phyloP scores from a whole-genome alignment of 495 filamentous ascomycete species.

The Penicillium canescens region DNA sequence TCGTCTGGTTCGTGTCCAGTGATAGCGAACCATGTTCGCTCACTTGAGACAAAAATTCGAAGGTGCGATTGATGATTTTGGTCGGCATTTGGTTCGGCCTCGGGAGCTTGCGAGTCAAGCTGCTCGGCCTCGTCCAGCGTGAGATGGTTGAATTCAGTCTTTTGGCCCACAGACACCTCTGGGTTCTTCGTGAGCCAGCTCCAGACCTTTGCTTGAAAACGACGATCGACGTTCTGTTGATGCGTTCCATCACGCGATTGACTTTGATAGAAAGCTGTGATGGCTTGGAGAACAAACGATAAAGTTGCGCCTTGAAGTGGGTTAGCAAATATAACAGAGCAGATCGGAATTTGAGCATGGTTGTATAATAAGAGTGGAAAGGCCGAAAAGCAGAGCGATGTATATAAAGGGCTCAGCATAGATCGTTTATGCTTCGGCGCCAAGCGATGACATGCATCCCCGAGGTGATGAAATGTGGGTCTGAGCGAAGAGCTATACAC shows the following conservation, averaged over 20 bases:
- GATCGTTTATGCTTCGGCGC: not conserved
- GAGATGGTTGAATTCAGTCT: conserved; percentile 43
- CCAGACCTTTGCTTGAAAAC: conserved; percentile 57
- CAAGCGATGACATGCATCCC: conserved; percentile 11
- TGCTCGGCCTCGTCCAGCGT: conserved; percentile 48
- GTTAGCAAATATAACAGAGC: conserved; percentile 8
- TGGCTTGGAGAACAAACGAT: conserved; percentile 36
- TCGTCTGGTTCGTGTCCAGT: conserved; percentile 79
- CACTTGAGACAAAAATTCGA: conserved; percentile 59
- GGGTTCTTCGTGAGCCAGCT: conserved; percentile 53
- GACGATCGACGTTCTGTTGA: conserved; percentile 43
- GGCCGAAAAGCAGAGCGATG: not conserved
- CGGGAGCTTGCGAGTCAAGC: conserved; percentile 5
- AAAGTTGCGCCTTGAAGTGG: conserved; percentile 39
- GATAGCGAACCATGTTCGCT: conserved; percentile 74
- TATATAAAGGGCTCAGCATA: not conserved
- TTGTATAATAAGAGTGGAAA: too few relatives aligned
- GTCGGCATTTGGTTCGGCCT: conserved; percentile 5
- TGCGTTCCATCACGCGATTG: conserved; percentile 19
- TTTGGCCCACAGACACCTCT: conserved; percentile 50
- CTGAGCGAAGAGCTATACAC: conserved; percentile 36
- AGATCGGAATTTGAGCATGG: not conserved
- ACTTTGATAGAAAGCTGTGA: conserved; percentile 41
- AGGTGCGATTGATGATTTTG: conserved; percentile 16
- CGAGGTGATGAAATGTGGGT: conserved; percentile 23